phyloP scores from a whole-genome alignment of 179 eudicot species.

The Beta macrorhiza region DNA sequence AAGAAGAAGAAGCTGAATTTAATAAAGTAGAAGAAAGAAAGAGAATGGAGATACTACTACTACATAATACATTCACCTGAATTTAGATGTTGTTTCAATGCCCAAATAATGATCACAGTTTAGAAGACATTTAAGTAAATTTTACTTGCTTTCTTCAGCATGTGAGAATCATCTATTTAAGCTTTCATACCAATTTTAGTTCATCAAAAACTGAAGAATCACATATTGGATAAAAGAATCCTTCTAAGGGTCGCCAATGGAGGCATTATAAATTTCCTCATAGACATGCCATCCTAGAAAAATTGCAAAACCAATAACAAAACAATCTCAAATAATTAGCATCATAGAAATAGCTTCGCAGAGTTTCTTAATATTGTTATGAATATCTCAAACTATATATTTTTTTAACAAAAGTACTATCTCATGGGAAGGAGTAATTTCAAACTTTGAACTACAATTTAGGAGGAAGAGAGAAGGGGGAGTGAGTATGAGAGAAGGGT shows the following conservation, averaged over 20 bases:
- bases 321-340: neutral
- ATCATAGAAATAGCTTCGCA: neutral
- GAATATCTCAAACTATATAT: neutral
- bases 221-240: neutral
- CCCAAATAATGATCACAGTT: too few relatives aligned
- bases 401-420: neutral
- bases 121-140: too few relatives aligned
- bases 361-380: neutral
- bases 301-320: neutral
- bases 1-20: too few relatives aligned
- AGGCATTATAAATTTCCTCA: neutral
- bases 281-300: neutral
- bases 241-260: neutral
- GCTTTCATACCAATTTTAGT: too few relatives aligned
- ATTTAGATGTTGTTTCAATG: too few relatives aligned
- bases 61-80: too few relatives aligned
- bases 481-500: constrained; percentile 5
- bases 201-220: neutral
- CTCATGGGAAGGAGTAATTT: neutral
- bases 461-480: constrained; percentile 22
- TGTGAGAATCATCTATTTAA: too few relatives aligned
- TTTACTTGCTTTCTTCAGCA: too few relatives aligned
- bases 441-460: neutral
- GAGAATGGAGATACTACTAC: too few relatives aligned
- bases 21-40: too few relatives aligned